Percentiles rank a stretch among this genome's conserved stretches.
phyloP scores from a whole-genome alignment of 441 rosid genomes.

The Corymbia citriodora region DNA sequence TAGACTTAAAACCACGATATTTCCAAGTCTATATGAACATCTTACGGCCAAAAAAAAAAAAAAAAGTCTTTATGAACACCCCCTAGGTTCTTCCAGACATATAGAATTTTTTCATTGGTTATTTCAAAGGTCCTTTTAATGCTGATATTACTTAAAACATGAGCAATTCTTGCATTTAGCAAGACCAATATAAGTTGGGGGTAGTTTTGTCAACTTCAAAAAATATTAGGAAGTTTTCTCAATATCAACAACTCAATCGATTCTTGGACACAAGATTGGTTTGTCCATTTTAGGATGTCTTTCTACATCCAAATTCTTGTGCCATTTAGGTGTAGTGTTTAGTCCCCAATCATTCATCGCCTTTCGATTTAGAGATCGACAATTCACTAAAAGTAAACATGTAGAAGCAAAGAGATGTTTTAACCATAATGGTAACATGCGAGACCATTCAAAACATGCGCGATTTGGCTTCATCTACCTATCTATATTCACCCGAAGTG shows the following conservation, averaged over 20 bases:
- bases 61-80: not conserved
- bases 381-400: not conserved
- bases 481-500: not conserved
- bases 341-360: not conserved
- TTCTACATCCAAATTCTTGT: not conserved
- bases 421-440: not conserved
- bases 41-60: no score
- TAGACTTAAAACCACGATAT: not conserved
- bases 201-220: not conserved
- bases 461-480: not conserved
- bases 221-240: not conserved
- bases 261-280: not conserved
- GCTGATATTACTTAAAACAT: not conserved
- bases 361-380: not conserved
- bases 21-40: not conserved
- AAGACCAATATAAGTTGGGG: no score
- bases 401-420: not conserved
- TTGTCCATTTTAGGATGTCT: not conserved
- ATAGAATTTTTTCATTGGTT: no score
- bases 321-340: not conserved
- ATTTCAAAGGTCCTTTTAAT: no score
- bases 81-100: not conserved
- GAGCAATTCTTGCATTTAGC: not conserved
- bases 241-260: not conserved
- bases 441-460: not conserved